Evolutionary conservation across 495 filamentous ascomycete species (phyloP), one percentile per base, ranked within the genome.

Genomic region (Glonium stellatum): DNA sequence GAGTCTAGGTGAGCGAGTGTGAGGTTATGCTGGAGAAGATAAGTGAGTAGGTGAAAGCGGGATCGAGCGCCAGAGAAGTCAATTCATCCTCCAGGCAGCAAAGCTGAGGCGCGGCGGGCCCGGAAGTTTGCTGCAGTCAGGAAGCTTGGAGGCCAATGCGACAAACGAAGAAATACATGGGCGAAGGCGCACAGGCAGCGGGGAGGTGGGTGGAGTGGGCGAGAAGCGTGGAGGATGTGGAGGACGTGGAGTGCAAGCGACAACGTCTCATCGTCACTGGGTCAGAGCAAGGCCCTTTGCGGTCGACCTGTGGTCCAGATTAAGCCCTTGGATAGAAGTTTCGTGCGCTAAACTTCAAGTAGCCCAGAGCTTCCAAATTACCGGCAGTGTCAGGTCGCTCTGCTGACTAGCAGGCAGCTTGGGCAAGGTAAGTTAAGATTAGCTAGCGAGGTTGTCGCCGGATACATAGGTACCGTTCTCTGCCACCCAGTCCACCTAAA

Each of bases 41-140:
- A 11, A 44, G 39, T 44, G 39, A 18, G 13, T 13, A 15, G 12
- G 10, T 13, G 18, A 11, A 44, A 18, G 12, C 39, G 13, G 39
- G 39, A 18, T 44, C 12, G 18, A 44, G 10, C 39, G 39, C 1
- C 39, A 13, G 39, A 18, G 39, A 4, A 44, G 39, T 44, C 39
- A 44, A 44, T 44, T 44, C 39, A 44, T 44, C 39, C 39, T 44
- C 18, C 39, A 44, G 39, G 39, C 39, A 44, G 39, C 39, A 44
- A 44, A 44, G 39, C 39, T 13, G 13, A 44, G 13, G 39, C 39
- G 39, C 13, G 39, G 39, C 4, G 39, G 39, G 39, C 2, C 12
- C 13, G 8, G 8, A 15, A 8, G 15, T 8, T 39, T 15, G 36
- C 15, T 39, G 8, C 36, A 44, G 39, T 44, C 18, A 44, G 27